A percentile compares a stretch with the other conserved stretches of the same genome.
phyloP scores from a whole-genome alignment of 768 basidiomycete genomes.

The Lactarius pseudohatsudake region DNA sequence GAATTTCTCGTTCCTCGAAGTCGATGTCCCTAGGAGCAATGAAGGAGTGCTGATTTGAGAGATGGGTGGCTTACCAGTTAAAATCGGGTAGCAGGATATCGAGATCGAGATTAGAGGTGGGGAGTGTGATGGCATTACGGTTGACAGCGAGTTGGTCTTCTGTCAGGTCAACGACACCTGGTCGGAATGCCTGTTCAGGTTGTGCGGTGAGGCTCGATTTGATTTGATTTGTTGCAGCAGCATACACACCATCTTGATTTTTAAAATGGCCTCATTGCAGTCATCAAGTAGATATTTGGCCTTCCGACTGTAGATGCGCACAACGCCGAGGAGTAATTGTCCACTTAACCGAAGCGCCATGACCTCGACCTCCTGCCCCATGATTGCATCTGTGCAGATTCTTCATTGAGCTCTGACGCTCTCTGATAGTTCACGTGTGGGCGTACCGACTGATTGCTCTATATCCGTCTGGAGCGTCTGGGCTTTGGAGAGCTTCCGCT shows the following conservation, averaged over 20 bases:
- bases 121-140: slow-evolving; percentile 85
- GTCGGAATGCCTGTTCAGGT: slow-evolving; percentile 77
- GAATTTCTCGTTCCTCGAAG: slow-evolving; percentile 66
- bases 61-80: slow-evolving; percentile 57
- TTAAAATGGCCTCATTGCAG: slow-evolving; percentile 92
- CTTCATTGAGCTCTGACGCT: background rate
- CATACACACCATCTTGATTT: slow-evolving; percentile 83
- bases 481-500: slow-evolving; percentile 94
- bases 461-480: slow-evolving; percentile 95
- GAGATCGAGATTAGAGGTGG: slow-evolving; percentile 73
- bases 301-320: slow-evolving; percentile 96
- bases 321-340: slow-evolving; percentile 93
- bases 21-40: slow-evolving; percentile 64
- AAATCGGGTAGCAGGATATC: slow-evolving; percentile 78
- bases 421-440: background rate
- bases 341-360: slow-evolving; percentile 98
- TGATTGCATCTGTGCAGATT: slow-evolving; percentile 69
- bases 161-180: slow-evolving; percentile 93
- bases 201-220: slow-evolving; percentile 10
- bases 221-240: background rate
- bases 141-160: slow-evolving; percentile 89
- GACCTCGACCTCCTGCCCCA: slow-evolving; percentile 87
- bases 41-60: slow-evolving; percentile 9
- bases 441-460: slow-evolving; percentile 85
- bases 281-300: slow-evolving; percentile 97